Conservation (phyloP, 495 filamentous ascomycete genomes). For the Amphirosellinia nigrospora region DNA sequence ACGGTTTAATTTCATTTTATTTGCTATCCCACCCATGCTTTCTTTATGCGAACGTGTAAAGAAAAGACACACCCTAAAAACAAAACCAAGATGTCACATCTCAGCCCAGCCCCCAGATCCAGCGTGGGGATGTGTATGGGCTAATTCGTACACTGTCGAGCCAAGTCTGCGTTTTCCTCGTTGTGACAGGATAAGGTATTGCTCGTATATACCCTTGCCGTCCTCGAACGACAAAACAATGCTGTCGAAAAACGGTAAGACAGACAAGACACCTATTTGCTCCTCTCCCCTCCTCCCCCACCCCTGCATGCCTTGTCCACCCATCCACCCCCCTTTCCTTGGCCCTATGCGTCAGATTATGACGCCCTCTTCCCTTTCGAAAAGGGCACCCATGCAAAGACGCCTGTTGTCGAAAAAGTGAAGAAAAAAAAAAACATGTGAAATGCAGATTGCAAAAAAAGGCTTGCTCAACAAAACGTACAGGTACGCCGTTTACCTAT, state of each 20-base stretch:
- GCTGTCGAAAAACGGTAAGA: conserved; percentile 24
- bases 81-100: conserved; percentile 27
- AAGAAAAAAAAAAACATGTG: conserved; percentile 1
- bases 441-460: conserved; percentile 19
- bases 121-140: conserved; percentile 2
- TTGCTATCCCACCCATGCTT: conserved; percentile 42
- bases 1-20: conserved; percentile 37
- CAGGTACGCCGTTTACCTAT: conserved; percentile 27
- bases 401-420: conserved; percentile 2
- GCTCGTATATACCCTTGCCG: conserved; percentile 10
- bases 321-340: conserved; percentile 17
- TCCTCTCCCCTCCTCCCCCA: not conserved
- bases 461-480: conserved; percentile 3
- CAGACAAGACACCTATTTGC: not conserved
- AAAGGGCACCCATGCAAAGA: conserved; percentile 29
- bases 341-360: conserved; percentile 11
- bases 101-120: conserved; percentile 26
- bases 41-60: conserved; percentile 28
- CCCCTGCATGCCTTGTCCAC: not conserved
- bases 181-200: not conserved
- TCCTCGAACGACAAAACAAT: conserved; percentile 20
- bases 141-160: conserved; percentile 35
- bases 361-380: not conserved
- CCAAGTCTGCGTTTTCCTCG: conserved; percentile 3
- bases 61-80: conserved; percentile 34